Evolutionary conservation across 805 yeast species (phyloP).

Genomic region (Metschnikowia henanensis): DNA sequence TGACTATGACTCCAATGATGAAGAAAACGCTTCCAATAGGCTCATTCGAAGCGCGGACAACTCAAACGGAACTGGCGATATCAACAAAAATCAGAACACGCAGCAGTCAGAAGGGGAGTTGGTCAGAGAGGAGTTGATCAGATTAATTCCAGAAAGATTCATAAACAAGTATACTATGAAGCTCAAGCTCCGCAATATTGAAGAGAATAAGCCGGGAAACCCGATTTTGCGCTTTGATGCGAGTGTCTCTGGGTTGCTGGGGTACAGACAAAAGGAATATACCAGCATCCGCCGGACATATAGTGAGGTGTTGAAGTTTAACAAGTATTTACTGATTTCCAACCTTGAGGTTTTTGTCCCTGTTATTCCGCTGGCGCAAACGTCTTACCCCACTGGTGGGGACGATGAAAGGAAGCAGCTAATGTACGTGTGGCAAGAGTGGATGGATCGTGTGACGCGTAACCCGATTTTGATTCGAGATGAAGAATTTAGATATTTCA

Average conservation of each 20-base stretch:
- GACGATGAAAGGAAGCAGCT: conserved; percentile 72
- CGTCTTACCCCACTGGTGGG: conserved; percentile 81
- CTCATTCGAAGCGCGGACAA: not conserved
- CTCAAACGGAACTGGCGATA: not conserved
- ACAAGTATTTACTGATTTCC: conserved; percentile 74
- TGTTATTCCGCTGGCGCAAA: conserved; percentile 70
- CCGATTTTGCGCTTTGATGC: conserved; percentile 76
- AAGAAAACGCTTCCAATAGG: not conserved
- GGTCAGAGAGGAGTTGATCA: conserved; percentile 42
- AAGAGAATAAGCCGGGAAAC: conserved; percentile 69
- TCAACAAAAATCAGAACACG: not conserved
- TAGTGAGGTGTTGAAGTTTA: conserved; percentile 72
- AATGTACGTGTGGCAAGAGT: conserved; percentile 63
- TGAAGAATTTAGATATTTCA: conserved; percentile 83
- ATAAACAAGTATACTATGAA: conserved; percentile 42
- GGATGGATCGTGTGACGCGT: conserved; percentile 74
- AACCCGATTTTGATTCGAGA: conserved; percentile 84
- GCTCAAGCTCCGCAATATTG: conserved; percentile 66
- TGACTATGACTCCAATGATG: not conserved
- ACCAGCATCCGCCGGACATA: conserved; percentile 79
- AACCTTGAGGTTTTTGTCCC: conserved; percentile 94
- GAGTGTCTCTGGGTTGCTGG: conserved; percentile 56
- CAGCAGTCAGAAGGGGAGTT: conserved; percentile 19
- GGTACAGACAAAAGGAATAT: conserved; percentile 68
- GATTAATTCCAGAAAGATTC: conserved; percentile 52